Evolutionary conservation across 2,329 filamentous ascomycete species (phyloP).

Genomic region (Monosporascus cannonballus): DNA sequence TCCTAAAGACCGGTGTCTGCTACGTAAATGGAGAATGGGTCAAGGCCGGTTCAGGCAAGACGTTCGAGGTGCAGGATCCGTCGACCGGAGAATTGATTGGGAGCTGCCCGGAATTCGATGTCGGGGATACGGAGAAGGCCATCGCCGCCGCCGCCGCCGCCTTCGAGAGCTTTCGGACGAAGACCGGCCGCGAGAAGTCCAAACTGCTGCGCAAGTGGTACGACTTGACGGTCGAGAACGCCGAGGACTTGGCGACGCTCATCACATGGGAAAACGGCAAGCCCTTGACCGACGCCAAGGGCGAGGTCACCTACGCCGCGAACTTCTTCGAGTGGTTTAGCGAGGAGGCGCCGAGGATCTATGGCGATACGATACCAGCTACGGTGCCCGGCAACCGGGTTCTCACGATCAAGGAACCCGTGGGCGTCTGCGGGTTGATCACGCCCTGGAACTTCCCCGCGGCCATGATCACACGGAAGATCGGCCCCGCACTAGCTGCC

Average conservation of each 20-base stretch:
- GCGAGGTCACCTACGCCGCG: slow-evolving; percentile 66
- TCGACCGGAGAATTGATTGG: slow-evolving; percentile 76
- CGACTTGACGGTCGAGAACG: slow-evolving; percentile 70
- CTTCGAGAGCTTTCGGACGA: slow-evolving; percentile 62
- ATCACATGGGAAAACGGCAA: slow-evolving; percentile 93
- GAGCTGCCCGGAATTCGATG: slow-evolving; percentile 77
- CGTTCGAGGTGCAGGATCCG: slow-evolving; percentile 84
- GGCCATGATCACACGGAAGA: slow-evolving; percentile 68
- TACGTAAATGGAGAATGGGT: slow-evolving; percentile 96
- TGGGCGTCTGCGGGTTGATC: slow-evolving; percentile 77
- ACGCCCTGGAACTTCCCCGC: slow-evolving; percentile 88
- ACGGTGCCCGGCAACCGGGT: slow-evolving; percentile 67
- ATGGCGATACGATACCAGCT: slow-evolving; percentile 70
- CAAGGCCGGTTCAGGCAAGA: slow-evolving; percentile 77
- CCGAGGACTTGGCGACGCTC: slow-evolving; percentile 72
- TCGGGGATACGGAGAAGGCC: slow-evolving; percentile 70
- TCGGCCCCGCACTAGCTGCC: slow-evolving; percentile 75
- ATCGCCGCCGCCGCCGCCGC: slow-evolving; percentile 79
- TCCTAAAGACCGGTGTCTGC: slow-evolving; percentile 75
- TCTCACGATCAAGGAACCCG: slow-evolving; percentile 73
- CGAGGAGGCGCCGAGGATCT: slow-evolving; percentile 68
- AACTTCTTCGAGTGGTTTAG: slow-evolving; percentile 78
- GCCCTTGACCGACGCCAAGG: slow-evolving; percentile 67
- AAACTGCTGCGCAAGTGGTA: slow-evolving; percentile 76
- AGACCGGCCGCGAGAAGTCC: slow-evolving; percentile 68